phyloP scores from a whole-genome alignment of 2,329 filamentous ascomycete genomes.

The Colletotrichum acutatum region DNA sequence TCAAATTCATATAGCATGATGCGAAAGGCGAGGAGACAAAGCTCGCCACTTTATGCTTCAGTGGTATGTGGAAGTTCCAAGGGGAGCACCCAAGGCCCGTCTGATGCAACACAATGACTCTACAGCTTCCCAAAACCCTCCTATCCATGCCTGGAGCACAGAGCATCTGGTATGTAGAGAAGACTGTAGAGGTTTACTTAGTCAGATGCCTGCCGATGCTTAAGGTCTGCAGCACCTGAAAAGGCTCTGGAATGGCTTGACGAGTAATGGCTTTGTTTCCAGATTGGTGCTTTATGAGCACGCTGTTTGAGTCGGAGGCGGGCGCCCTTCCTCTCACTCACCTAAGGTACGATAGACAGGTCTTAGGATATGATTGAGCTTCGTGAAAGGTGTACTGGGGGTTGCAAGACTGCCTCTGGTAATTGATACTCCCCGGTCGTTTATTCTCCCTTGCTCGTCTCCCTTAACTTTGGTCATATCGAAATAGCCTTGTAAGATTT shows the following conservation, averaged over 20 bases:
- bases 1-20: too few relatives aligned
- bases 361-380: neutral
- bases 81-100: too few relatives aligned
- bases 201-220: neutral
- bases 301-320: conserved; percentile 1
- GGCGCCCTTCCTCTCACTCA: neutral
- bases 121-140: neutral
- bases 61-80: too few relatives aligned
- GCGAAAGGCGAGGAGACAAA: too few relatives aligned
- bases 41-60: too few relatives aligned
- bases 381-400: neutral
- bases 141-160: neutral
- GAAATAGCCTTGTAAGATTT: too few relatives aligned
- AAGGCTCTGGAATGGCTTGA: neutral
- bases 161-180: neutral
- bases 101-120: too few relatives aligned
- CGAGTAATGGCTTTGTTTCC: neutral
- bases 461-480: too few relatives aligned
- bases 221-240: neutral
- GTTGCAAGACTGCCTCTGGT: neutral
- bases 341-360: too few relatives aligned
- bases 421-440: neutral
- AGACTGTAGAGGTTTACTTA: too few relatives aligned
- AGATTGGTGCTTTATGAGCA: neutral
- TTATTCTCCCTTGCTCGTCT: too few relatives aligned